phyloP scores from a whole-genome alignment of 2,329 filamentous ascomycete genomes.

The Talaromyces rugulosus region DNA sequence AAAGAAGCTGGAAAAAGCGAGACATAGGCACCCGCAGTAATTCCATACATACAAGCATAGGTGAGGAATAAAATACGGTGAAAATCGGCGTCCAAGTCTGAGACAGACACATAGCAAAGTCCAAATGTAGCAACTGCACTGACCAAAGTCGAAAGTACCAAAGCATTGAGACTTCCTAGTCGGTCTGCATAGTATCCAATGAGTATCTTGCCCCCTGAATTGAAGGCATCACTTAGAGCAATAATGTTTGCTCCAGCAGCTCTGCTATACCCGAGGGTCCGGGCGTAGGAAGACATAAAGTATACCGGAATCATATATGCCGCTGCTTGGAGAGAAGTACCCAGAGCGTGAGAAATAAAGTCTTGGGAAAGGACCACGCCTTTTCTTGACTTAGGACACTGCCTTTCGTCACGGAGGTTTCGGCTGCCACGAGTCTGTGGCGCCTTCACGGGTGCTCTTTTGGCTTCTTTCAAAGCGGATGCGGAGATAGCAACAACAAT shows the following conservation, averaged over 20 bases:
- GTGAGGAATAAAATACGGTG: conserved; percentile 26
- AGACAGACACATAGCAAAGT: conserved; percentile 24
- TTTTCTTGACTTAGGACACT: too few relatives aligned
- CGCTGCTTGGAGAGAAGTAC: conserved; percentile 35
- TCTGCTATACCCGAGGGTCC: conserved; percentile 34
- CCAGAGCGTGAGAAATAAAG: conserved; percentile 35
- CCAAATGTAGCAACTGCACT: conserved; percentile 26
- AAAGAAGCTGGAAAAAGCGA: conserved; percentile 35
- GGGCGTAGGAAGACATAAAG: conserved; percentile 38
- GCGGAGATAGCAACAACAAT: neutral
- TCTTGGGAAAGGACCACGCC: conserved; percentile 24
- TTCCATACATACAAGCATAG: conserved; percentile 32
- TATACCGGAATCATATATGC: conserved; percentile 39
- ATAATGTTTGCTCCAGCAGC: conserved; percentile 37
- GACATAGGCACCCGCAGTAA: conserved; percentile 38
- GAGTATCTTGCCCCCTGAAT: conserved; percentile 35
- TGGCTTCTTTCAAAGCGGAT: neutral
- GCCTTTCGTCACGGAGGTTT: too few relatives aligned
- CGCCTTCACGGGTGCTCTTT: neutral
- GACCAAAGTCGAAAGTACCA: conserved; percentile 30
- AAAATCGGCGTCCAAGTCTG: conserved; percentile 14
- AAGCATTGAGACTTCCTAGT: conserved; percentile 37
- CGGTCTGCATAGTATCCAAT: conserved; percentile 38
- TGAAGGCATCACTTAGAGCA: conserved; percentile 39
- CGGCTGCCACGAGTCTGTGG: too few relatives aligned